Conservation (phyloP, 2,329 filamentous ascomycete genomes). For the Malbranchea cinnamomea region DNA sequence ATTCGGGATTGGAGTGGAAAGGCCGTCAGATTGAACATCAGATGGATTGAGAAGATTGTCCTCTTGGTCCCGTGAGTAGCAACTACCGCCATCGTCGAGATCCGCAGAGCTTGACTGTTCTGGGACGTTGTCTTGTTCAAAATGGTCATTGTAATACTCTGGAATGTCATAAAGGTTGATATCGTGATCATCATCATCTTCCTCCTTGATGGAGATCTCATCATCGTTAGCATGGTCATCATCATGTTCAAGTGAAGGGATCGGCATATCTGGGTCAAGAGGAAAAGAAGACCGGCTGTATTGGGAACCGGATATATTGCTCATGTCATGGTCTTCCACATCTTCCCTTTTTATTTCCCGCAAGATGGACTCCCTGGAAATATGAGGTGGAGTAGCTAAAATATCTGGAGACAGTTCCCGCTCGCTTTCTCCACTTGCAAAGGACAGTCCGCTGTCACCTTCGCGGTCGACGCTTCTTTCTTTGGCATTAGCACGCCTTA, state of each 20-base stretch:
- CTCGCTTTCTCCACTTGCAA: conserved; percentile 23
- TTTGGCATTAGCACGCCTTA: conserved; percentile 42
- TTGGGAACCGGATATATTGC: conserved; percentile 45
- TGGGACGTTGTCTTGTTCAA: conserved; percentile 41
- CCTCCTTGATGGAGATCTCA: conserved; percentile 53
- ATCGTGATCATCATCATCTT: conserved; percentile 38
- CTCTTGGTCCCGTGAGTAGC: conserved; percentile 5
- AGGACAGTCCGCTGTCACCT: conserved; percentile 17
- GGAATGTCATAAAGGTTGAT: conserved; percentile 53
- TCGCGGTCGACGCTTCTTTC: conserved; percentile 25
- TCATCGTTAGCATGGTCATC: conserved; percentile 35
- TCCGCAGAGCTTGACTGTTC: conserved; percentile 40
- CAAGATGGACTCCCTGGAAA: conserved; percentile 87
- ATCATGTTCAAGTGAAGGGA: conserved; percentile 69
- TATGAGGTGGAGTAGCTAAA: conserved; percentile 51
- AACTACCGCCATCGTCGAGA: conserved; percentile 14
- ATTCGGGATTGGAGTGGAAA: conserved; percentile 19
- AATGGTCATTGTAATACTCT: conserved; percentile 42
- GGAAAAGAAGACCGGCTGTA: conserved; percentile 33
- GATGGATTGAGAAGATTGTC: conserved; percentile 17
- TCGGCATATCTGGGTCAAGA: conserved; percentile 76
- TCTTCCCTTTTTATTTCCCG: conserved; percentile 54
- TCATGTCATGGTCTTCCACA: conserved; percentile 35
- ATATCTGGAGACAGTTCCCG: conserved; percentile 45
- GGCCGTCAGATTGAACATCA: conserved; percentile 15